Conservation (phyloP, 1,284 basidiomycete genomes). For the Sporisorium exsertum region DNA sequence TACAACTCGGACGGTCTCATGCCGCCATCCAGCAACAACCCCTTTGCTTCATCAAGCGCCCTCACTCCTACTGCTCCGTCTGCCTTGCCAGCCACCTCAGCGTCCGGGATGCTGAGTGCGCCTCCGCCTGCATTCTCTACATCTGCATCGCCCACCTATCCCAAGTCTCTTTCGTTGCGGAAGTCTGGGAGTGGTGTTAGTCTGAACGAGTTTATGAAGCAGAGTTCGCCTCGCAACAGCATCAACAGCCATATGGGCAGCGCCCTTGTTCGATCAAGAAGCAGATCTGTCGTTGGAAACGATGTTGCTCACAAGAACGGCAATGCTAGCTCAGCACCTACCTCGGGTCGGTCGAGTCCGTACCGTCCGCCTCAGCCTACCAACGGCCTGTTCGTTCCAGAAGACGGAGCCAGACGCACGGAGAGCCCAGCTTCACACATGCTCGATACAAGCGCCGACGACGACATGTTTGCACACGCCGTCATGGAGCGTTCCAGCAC, state of each 20-base stretch:
- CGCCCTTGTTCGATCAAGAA: slow-evolving; percentile 8
- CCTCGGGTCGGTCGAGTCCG: slow-evolving; percentile 20
- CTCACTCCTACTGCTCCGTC: background rate
- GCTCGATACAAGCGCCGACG: slow-evolving; percentile 33
- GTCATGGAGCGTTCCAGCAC: slow-evolving; percentile 20
- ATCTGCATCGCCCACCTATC: slow-evolving; percentile 5
- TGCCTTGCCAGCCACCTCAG: slow-evolving; percentile 15
- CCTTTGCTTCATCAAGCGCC: slow-evolving; percentile 7
- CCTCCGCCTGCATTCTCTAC: slow-evolving; percentile 6
- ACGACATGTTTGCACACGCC: slow-evolving; percentile 46
- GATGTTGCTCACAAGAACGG: background rate
- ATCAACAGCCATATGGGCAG: background rate
- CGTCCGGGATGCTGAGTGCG: slow-evolving; percentile 31
- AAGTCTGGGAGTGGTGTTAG: slow-evolving; percentile 36
- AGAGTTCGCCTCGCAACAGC: slow-evolving; percentile 14
- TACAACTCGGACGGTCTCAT: slow-evolving; percentile 14
- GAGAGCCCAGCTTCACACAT: slow-evolving; percentile 17
- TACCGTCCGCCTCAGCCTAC: slow-evolving; percentile 1
- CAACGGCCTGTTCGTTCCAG: slow-evolving; percentile 4
- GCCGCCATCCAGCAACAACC: slow-evolving; percentile 17
- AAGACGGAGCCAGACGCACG: slow-evolving; percentile 1
- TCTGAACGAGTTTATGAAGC: slow-evolving; percentile 31
- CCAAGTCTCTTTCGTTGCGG: slow-evolving; percentile 10
- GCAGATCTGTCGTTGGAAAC: slow-evolving; percentile 9
- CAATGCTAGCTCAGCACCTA: slow-evolving; percentile 12